Evolutionary conservation across 2,329 filamentous ascomycete species (phyloP).

Genomic region (Calycina herbarum): DNA sequence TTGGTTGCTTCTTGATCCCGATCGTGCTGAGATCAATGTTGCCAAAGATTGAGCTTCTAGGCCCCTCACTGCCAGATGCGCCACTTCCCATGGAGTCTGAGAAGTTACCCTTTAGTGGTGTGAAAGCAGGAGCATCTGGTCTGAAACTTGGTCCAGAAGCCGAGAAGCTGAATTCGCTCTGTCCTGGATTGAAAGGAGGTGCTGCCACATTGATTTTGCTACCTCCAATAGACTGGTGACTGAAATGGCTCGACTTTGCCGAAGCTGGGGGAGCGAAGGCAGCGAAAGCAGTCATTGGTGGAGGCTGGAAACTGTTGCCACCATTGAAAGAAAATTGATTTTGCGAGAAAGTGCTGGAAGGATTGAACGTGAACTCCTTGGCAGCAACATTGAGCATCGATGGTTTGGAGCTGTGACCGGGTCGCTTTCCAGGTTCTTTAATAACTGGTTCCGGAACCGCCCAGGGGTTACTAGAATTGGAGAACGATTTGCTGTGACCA

Average conservation of each 20-base stretch:
- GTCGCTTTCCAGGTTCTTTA: slow-evolving; percentile 42
- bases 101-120: slow-evolving; percentile 52
- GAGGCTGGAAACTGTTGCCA: slow-evolving; percentile 48
- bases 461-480: slow-evolving; percentile 64
- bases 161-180: slow-evolving; percentile 68
- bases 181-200: slow-evolving; percentile 68
- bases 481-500: slow-evolving; percentile 55
- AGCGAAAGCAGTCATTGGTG: slow-evolving; percentile 22
- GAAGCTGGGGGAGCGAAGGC: slow-evolving; percentile 40
- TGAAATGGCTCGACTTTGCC: slow-evolving; percentile 34
- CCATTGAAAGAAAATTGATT: slow-evolving; percentile 51
- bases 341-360: slow-evolving; percentile 48
- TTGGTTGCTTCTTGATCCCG: slow-evolving; percentile 64
- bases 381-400: slow-evolving; percentile 83
- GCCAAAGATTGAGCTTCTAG: slow-evolving; percentile 61
- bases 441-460: slow-evolving; percentile 49
- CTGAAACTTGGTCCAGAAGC: slow-evolving; percentile 68
- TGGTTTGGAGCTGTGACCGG: slow-evolving; percentile 66
- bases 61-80: slow-evolving; percentile 45
- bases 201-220: slow-evolving; percentile 68
- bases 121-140: slow-evolving; percentile 76
- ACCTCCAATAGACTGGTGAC: slow-evolving; percentile 31
- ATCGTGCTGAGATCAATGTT: slow-evolving; percentile 63
- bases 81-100: slow-evolving; percentile 50
- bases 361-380: slow-evolving; percentile 81